Percentiles rank a stretch among this genome's conserved stretches.
These are phyloP conservation scores for Fragaria ananassa DNA, from an alignment of 306 rosid genomes.

Conservation along the genomic window DNA sequence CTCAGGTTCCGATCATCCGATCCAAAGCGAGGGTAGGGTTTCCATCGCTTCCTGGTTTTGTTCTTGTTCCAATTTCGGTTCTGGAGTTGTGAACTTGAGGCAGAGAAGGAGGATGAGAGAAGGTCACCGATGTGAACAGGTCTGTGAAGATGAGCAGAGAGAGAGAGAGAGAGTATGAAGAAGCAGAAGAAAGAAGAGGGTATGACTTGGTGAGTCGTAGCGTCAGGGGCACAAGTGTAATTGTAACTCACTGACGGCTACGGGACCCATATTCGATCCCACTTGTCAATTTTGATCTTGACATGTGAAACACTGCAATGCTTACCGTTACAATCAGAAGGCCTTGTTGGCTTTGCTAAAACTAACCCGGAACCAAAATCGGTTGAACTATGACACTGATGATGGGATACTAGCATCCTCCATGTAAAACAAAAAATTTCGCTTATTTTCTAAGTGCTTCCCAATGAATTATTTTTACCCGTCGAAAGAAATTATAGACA, in stretches of 20 bases:
- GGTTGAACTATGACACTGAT: too few species aligned
- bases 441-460: too few species aligned
- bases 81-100: background rate
- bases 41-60: background rate
- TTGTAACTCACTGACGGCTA: background rate
- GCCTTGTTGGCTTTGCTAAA: too few species aligned
- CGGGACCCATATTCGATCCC: background rate
- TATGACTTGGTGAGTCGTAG: background rate
- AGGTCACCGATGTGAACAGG: background rate
- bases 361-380: too few species aligned
- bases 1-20: constrained; percentile 24
- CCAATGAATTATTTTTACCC: too few species aligned
- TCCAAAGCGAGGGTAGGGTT: constrained; percentile 12
- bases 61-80: background rate
- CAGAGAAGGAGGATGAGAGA: background rate
- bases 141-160: background rate
- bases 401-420: too few species aligned
- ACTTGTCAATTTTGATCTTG: constrained; percentile 8
- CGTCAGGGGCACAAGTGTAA: background rate
- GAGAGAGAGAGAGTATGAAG: background rate
- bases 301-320: background rate
- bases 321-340: background rate
- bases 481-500: too few species aligned
- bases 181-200: background rate
- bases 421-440: too few species aligned